A percentile compares a stretch with the other conserved stretches of the same genome.
Evolutionary conservation across 2,329 filamentous ascomycete genomes (phyloP).

Genomic region (Aspergillus versicolor): DNA sequence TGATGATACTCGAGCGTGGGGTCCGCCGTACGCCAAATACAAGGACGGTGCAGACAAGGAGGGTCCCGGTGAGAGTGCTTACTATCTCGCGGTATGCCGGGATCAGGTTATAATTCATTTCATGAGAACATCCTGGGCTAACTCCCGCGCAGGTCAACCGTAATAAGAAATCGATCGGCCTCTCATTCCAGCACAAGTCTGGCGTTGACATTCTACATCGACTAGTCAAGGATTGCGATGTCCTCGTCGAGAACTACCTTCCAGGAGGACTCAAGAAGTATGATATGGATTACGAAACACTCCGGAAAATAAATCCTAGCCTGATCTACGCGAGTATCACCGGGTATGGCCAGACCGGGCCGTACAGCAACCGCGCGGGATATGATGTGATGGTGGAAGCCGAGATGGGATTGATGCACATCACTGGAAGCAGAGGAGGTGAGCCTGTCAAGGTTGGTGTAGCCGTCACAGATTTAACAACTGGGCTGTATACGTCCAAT

Average conservation of each 20-base stretch:
- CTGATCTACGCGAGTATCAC: constrained; percentile 96
- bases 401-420: constrained; percentile 98
- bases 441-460: constrained; percentile 96
- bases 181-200: constrained; percentile 83
- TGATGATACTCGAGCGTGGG: constrained; percentile 95
- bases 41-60: constrained; percentile 52
- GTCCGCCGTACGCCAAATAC: constrained; percentile 87
- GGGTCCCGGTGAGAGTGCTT: constrained; percentile 85
- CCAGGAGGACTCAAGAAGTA: constrained; percentile 90
- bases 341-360: constrained; percentile 93
- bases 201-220: constrained; percentile 86
- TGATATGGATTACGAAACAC: constrained; percentile 78
- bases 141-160: constrained; percentile 70
- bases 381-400: constrained; percentile 99
- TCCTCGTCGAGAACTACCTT: constrained; percentile 95
- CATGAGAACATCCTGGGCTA: background rate
- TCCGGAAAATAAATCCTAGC: constrained; percentile 76
- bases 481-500: constrained; percentile 91
- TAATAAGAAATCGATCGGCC: constrained; percentile 90
- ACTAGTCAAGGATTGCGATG: constrained; percentile 79
- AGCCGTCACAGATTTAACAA: constrained; percentile 93
- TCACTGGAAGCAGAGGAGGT: constrained; percentile 83
- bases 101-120: background rate
- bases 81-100: constrained; percentile 77
- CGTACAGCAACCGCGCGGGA: constrained; percentile 80